phyloP scores from a whole-genome alignment of 352 stramenopile genomes.

The Globisporangium acanthophoron region DNA sequence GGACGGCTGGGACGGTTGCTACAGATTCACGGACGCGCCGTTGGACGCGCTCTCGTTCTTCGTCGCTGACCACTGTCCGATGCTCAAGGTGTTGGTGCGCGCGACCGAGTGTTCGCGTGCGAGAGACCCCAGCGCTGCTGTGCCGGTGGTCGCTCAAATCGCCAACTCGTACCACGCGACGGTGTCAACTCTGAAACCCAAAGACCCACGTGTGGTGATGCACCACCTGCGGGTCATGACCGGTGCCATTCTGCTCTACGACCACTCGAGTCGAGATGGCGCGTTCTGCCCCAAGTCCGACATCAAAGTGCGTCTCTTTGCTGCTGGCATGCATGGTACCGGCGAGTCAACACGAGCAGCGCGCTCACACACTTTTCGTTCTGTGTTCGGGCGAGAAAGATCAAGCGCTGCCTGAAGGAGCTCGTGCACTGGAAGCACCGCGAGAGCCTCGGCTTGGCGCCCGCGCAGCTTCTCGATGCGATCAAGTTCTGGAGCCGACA shows the following conservation, averaged over 20 bases:
- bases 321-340: not conserved
- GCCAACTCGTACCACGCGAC: conserved; percentile 42
- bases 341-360: not conserved
- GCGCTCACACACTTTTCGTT: not conserved
- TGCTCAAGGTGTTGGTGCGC: conserved; percentile 47
- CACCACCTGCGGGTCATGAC: conserved; percentile 49
- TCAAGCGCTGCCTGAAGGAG: conserved; percentile 56
- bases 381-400: conserved; percentile 18
- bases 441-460: conserved; percentile 17
- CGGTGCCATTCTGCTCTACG: conserved; percentile 51
- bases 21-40: conserved; percentile 30
- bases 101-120: conserved; percentile 31
- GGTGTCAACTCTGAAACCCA: conserved; percentile 21
- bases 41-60: conserved; percentile 60
- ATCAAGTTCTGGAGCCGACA: conserved; percentile 55
- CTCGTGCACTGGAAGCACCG: conserved; percentile 30
- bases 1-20: not conserved
- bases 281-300: conserved; percentile 49
- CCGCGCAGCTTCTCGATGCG: conserved; percentile 33
- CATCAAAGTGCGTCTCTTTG: conserved; percentile 32
- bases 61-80: conserved; percentile 49
- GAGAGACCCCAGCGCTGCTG: conserved; percentile 24
- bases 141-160: conserved; percentile 31
- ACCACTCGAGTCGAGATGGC: conserved; percentile 40
- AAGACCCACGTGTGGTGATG: conserved; percentile 35